phyloP scores from a whole-genome alignment of 225 moss, liverwort and hornwort species.

The Takakia lepidozioides region DNA sequence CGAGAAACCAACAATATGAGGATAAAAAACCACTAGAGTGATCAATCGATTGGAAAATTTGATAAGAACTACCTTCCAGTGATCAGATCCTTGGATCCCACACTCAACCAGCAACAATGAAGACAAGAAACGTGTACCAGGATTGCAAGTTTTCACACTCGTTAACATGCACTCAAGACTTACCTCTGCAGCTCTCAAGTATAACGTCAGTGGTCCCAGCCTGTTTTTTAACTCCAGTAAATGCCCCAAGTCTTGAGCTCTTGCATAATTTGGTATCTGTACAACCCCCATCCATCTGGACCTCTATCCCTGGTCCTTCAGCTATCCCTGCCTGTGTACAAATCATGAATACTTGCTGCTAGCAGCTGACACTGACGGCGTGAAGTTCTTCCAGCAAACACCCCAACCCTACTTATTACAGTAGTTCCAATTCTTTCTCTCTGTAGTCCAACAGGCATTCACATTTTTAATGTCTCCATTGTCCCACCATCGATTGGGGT shows the following conservation, averaged over 20 bases:
- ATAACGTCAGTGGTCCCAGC: constrained; percentile 87
- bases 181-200: constrained; percentile 98
- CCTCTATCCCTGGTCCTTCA: too few relatives aligned
- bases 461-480: too few relatives aligned
- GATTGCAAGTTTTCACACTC: not conserved
- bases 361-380: too few relatives aligned
- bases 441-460: too few relatives aligned
- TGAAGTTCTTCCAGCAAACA: too few relatives aligned
- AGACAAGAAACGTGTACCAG: not conserved
- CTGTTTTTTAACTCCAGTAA: constrained; percentile 73
- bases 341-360: too few relatives aligned
- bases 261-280: constrained; percentile 80
- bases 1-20: not conserved
- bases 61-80: constrained; percentile 4
- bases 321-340: too few relatives aligned
- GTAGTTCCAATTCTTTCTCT: too few relatives aligned
- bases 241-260: constrained; percentile 91
- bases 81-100: not conserved
- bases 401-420: too few relatives aligned
- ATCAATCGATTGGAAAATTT: not conserved
- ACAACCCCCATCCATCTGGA: constrained; percentile 1
- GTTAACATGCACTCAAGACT: not conserved
- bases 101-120: not conserved
- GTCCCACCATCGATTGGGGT: too few relatives aligned
- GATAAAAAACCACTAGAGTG: not conserved